Base-by-base conservation (phyloP, 2,329 filamentous ascomycete species). In the Neofusicoccum umdonicola region DNA sequence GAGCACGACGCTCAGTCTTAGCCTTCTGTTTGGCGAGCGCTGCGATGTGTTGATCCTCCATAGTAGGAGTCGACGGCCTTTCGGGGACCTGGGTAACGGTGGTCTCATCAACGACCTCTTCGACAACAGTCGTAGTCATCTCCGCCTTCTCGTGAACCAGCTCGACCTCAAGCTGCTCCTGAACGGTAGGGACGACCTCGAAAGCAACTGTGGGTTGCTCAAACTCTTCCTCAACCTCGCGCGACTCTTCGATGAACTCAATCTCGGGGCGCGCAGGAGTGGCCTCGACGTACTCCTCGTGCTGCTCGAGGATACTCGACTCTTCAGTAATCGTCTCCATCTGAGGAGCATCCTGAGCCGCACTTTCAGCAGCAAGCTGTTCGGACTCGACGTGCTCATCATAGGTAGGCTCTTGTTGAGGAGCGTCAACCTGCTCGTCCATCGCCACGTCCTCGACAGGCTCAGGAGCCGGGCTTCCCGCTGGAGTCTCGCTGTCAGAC, bases 1-100 rank as follows among this genome's bases (percentile, higher is more conserved):
- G 63, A 41, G 39, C 37, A 9, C 56, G 63, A 8, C 56, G 47
- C 35, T 65, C 63, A 22, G 52, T 65, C 47, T 65, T 65, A 15
- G 62, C 51, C 52, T 64, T 64, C 19, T 64, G 34, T 11, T 64
- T 64, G 3, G 52, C 51, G 27, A 64, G 35, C 3, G 44, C 44
- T 6, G 42, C 52, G 44, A 48, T 34, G 4, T 57, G 44, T n/a
- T 58, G 50, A 8, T 57, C 62, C 9, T 44, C 44, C 39, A 48
- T 31, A 3, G 51, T 54, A 4, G 62, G 62, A 2, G 62, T 64
- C 1, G 62, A 64, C 7, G 62, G 62, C 41, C 51, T 58, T 12
- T 58, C 62, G 12, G 50, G 61, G 12, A 47, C 15, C 3, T 54
- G 39, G 12, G 39, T 17, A 17, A 35, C n/a, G 7, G n/a, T 9